A percentile compares a stretch with the other conserved stretches of the same genome.
Evolutionary conservation across 2,329 filamentous ascomycete species (phyloP).

Genomic region (Akanthomyces muscarius): DNA sequence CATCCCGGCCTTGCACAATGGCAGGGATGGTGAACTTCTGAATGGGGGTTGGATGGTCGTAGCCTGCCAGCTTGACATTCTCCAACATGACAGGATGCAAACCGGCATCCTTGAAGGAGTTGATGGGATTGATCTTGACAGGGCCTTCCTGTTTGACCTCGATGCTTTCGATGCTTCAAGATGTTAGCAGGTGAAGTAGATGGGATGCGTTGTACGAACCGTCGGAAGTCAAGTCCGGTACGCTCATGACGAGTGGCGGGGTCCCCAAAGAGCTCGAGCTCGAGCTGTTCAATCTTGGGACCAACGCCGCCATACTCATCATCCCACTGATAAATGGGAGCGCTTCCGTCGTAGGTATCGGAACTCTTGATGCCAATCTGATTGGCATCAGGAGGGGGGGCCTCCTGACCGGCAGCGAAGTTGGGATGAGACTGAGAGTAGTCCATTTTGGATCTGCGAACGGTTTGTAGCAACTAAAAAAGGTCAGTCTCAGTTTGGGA

Average conservation of each 20-base stretch:
- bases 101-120: conserved; percentile 68
- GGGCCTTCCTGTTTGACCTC: conserved; percentile 55
- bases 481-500: not conserved
- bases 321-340: conserved; percentile 74
- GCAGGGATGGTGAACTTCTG: conserved; percentile 82
- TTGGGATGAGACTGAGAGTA: not conserved
- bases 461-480: not conserved
- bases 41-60: conserved; percentile 74
- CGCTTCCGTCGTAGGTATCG: conserved; percentile 47
- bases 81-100: conserved; percentile 78
- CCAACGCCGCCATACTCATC: conserved; percentile 85
- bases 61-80: conserved; percentile 72
- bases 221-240: conserved; percentile 60
- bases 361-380: not conserved
- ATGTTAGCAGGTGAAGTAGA: conserved; percentile 23
- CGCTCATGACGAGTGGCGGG: conserved; percentile 45
- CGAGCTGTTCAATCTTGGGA: conserved; percentile 65
- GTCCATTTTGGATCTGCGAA: not conserved
- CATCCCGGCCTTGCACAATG: conserved; percentile 69
- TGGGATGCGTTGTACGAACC: conserved; percentile 39
- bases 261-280: conserved; percentile 68
- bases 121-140: conserved; percentile 46
- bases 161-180: conserved; percentile 50
- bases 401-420: not conserved
- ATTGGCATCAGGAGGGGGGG: conserved; percentile 14